Percentiles rank a stretch among this genome's conserved stretches.
These are phyloP conservation scores for Alternaria solani DNA, from an alignment of 2,329 filamentous ascomycete species.

Conservation along the genomic window DNA sequence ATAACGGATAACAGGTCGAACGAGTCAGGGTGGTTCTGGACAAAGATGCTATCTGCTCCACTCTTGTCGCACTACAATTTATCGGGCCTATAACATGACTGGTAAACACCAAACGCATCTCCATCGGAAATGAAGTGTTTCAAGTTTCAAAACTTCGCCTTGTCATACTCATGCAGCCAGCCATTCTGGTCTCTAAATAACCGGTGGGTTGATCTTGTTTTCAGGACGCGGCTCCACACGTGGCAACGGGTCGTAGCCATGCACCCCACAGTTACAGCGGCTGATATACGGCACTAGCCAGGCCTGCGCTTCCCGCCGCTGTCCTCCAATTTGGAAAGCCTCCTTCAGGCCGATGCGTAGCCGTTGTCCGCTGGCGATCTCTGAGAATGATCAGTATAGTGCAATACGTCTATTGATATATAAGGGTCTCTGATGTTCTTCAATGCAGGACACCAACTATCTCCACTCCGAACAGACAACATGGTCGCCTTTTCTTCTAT, in stretches of 20 bases:
- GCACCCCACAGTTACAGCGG: constrained; percentile 40
- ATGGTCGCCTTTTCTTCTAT: constrained; percentile 45
- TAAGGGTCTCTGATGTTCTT: constrained; percentile 18
- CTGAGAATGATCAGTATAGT: constrained; percentile 7
- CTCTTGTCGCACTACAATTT: constrained; percentile 5
- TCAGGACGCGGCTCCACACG: constrained; percentile 15
- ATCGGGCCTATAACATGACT: constrained; percentile 10
- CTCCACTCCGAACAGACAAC: constrained; percentile 9
- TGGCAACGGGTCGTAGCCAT: constrained; percentile 12
- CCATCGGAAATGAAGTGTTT: constrained; percentile 9
- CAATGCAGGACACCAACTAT: constrained; percentile 19
- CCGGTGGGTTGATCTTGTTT: constrained; percentile 33
- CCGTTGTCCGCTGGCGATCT: background rate
- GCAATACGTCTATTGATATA: constrained; percentile 21
- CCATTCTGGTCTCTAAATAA: constrained; percentile 27
- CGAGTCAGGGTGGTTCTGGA: constrained; percentile 1
- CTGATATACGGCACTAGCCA: constrained; percentile 31
- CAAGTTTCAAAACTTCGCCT: constrained; percentile 9
- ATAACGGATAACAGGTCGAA: background rate
- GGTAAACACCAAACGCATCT: background rate
- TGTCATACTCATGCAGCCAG: background rate
- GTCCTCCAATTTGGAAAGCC: constrained; percentile 18
- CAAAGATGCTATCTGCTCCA: background rate
- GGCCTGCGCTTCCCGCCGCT: constrained; percentile 5
- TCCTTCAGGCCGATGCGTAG: constrained; percentile 22